phyloP scores from a whole-genome alignment of 345 rosid genomes.

The Carallia pectinifolia region DNA sequence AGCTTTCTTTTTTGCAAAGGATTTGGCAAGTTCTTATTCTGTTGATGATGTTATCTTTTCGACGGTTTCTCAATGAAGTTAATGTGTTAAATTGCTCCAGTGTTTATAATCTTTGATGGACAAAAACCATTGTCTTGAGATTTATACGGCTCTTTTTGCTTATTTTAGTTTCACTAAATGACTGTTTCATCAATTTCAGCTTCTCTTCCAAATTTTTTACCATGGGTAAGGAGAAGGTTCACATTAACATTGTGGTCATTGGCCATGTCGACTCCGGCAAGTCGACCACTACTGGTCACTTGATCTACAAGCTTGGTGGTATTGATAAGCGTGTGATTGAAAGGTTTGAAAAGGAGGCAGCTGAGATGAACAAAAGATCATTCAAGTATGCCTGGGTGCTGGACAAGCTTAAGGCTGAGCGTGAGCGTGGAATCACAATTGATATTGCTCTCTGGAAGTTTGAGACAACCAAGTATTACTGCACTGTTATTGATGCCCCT shows the following conservation, averaged over 20 bases:
- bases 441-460: constrained; percentile 76
- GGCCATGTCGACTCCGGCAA: constrained; percentile 55
- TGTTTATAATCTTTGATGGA: too few relatives aligned
- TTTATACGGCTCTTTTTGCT: background rate
- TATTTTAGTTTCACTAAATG: background rate
- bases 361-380: constrained; percentile 80
- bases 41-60: too few relatives aligned
- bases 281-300: constrained; percentile 69
- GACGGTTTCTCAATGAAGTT: too few relatives aligned
- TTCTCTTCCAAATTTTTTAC: constrained; percentile 10
- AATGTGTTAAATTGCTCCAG: too few relatives aligned
- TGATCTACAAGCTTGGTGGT: constrained; percentile 83
- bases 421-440: constrained; percentile 78
- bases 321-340: constrained; percentile 83
- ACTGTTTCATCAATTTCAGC: background rate
- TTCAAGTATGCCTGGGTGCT: constrained; percentile 81
- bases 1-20: too few relatives aligned
- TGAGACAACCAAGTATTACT: constrained; percentile 69
- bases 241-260: constrained; percentile 30
- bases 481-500: constrained; percentile 78
- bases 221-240: constrained; percentile 30
- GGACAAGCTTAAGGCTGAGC: constrained; percentile 83
- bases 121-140: background rate
- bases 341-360: constrained; percentile 79
- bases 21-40: too few relatives aligned